Evolutionary conservation across 768 basidiomycete species (phyloP).

Genomic region (Kwoniella sp.): DNA sequence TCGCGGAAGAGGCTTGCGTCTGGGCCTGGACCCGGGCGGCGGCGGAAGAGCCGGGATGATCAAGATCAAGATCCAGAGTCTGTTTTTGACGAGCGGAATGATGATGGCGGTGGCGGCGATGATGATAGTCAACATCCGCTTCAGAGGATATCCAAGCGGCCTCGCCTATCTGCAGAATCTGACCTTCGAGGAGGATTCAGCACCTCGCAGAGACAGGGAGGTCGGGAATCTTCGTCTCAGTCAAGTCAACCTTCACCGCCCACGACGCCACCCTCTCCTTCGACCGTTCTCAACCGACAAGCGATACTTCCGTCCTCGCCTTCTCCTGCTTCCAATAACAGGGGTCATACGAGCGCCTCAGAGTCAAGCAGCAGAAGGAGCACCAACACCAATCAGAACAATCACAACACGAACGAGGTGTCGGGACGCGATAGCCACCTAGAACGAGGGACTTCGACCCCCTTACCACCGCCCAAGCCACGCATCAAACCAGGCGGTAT

Average conservation of each 20-base stretch:
- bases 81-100: too few relatives aligned
- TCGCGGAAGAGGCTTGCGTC: too few relatives aligned
- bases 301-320: not conserved
- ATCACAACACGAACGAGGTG: too few relatives aligned
- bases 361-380: too few relatives aligned
- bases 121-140: too few relatives aligned
- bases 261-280: not conserved
- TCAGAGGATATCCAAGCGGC: not conserved
- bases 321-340: not conserved
- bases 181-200: not conserved
- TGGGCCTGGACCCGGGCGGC: not conserved
- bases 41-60: not conserved
- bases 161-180: not conserved
- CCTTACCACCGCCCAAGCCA: not conserved
- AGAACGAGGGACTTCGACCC: not conserved
- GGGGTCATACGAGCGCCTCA: too few relatives aligned
- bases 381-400: not conserved
- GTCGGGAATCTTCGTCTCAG: not conserved
- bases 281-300: not conserved
- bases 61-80: not conserved
- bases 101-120: too few relatives aligned
- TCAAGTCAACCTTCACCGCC: not conserved
- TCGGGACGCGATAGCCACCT: not conserved
- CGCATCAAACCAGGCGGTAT: slow-evolving; percentile 5
- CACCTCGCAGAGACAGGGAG: not conserved